Evolutionary conservation across 2,329 filamentous ascomycete genomes (phyloP), one percentile per base, ranked within the genome.

Genomic region (Alternaria ethzedia): DNA sequence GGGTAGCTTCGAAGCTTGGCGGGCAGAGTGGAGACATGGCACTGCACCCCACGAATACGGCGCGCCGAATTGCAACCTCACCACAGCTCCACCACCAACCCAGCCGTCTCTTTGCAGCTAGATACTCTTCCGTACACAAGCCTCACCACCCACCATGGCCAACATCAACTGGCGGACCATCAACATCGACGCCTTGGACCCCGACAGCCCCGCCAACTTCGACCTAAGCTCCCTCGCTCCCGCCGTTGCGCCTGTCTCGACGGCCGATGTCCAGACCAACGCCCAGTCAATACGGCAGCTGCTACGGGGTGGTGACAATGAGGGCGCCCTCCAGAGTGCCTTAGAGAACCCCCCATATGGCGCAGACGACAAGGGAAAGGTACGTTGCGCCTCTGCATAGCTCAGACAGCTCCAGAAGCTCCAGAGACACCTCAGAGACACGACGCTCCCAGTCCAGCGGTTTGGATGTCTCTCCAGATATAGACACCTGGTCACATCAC

Each of bases 151-250:
- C 72, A 67, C 64, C 64, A 84, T 84, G 83, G 81, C 83, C 45
- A 75, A 79, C 58, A 80, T 87, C 82, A 90, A 90, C 79, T 90
- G 87, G 84, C 92, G 94, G 81, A 97, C 93, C 70, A 96, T 97
- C 86, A 93, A 97, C 86, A 91, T 97, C 81, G 94, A 97, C 80
- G 90, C 91, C 72, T 87, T 97, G 74, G 92, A 96, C 80, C 93
- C 94, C 63, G 94, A 98, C 82, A 96, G 93, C 74, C 88, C 92
- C 70, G 84, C 89, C 82, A 98, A 97, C 87, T 98, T 98, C 84
- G 92, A 96, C 82, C 89, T 92, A 67, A 88, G 90, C 63, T 93
- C 93, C 17, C 89, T 98, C 73, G 90, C 91, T 70, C 93, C 94
- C 36, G 87, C 91, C 46, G 89, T 89, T 62, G 86, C 91, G 70